Evolutionary conservation across 1,284 basidiomycete genomes (phyloP).

Genomic region (Boletus semigastroideus): DNA sequence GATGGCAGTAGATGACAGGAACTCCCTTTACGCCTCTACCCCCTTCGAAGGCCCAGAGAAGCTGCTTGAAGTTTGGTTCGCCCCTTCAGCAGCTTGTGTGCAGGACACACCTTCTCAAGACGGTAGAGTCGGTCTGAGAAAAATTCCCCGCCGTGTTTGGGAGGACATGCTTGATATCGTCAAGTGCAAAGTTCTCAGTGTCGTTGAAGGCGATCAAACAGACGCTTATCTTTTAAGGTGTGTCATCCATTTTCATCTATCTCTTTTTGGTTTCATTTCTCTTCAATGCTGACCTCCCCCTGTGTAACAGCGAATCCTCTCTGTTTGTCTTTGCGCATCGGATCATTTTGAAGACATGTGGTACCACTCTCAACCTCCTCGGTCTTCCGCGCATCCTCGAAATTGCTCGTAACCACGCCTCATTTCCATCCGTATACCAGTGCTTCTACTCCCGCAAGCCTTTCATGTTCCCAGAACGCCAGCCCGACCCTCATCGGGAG

Average conservation of each 20-base stretch:
- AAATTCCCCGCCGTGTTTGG: conserved; percentile 80
- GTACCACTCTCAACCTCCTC: conserved; percentile 95
- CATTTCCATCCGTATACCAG: conserved; percentile 74
- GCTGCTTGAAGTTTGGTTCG: conserved; percentile 97
- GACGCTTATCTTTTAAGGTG: conserved; percentile 97
- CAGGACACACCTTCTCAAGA: conserved; percentile 43
- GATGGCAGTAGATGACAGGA: conserved; percentile 35
- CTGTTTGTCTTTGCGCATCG: conserved; percentile 96
- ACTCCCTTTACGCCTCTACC: conserved; percentile 39
- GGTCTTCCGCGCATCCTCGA: conserved; percentile 92
- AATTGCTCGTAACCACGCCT: conserved; percentile 80
- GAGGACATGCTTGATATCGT: conserved; percentile 98
- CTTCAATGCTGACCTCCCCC: conserved; percentile 11
- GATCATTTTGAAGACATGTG: conserved; percentile 98
- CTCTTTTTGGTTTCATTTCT: conserved; percentile 4
- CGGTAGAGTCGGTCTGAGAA: conserved; percentile 70
- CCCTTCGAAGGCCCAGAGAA: conserved; percentile 94
- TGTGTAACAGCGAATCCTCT: conserved; percentile 83
- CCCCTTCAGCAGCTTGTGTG: conserved; percentile 67
- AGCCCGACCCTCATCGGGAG: conserved; percentile 90
- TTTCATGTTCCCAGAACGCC: conserved; percentile 99
- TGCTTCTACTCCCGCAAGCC: conserved; percentile 98
- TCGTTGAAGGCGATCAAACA: conserved; percentile 82
- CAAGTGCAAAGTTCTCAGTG: conserved; percentile 94
- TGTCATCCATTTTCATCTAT: conserved; percentile 27